These are phyloP conservation scores for Suhomyces vadensis DNA, from an alignment of 805 yeast species.

Conservation along the genomic window DNA sequence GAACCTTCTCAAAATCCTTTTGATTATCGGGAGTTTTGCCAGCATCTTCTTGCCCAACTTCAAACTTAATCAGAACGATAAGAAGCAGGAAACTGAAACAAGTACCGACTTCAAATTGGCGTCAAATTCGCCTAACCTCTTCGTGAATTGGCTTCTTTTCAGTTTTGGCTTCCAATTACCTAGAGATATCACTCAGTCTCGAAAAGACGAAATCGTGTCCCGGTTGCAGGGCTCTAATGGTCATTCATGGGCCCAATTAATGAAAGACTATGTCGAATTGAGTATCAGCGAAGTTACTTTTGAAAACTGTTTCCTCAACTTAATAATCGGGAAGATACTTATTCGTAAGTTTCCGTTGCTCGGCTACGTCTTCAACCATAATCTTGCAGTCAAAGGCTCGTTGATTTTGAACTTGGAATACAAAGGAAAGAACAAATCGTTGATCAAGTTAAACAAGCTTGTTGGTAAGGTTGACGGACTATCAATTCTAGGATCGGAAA, in stretches of 20 bases:
- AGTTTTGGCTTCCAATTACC: slow-evolving; percentile 33
- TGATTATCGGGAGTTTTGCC: slow-evolving; percentile 13
- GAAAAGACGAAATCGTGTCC: slow-evolving; percentile 16
- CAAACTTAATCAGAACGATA: neutral
- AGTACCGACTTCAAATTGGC: neutral
- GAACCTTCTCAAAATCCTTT: slow-evolving; percentile 11
- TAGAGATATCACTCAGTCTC: slow-evolving; percentile 15
- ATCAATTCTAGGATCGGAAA: slow-evolving; percentile 28
- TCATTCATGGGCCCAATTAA: slow-evolving; percentile 12
- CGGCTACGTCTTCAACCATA: slow-evolving; percentile 20
- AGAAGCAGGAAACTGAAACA: slow-evolving; percentile 1
- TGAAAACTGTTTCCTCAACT: slow-evolving; percentile 34
- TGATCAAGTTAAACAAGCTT: slow-evolving; percentile 25
- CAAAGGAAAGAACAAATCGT: slow-evolving; percentile 24
- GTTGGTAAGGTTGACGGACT: slow-evolving; percentile 34
- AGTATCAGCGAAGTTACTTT: slow-evolving; percentile 30
- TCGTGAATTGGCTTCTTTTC: slow-evolving; percentile 27
- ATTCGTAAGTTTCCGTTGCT: slow-evolving; percentile 21
- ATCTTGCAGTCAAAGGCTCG: slow-evolving; percentile 26
- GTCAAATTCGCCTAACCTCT: slow-evolving; percentile 2
- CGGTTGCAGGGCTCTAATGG: slow-evolving; percentile 18
- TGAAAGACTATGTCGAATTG: slow-evolving; percentile 29
- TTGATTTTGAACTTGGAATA: slow-evolving; percentile 33
- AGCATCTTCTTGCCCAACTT: slow-evolving; percentile 13
- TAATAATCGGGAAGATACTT: slow-evolving; percentile 31